Base-by-base conservation (phyloP, 768 basidiomycete genomes). In the Calocybe indica region DNA sequence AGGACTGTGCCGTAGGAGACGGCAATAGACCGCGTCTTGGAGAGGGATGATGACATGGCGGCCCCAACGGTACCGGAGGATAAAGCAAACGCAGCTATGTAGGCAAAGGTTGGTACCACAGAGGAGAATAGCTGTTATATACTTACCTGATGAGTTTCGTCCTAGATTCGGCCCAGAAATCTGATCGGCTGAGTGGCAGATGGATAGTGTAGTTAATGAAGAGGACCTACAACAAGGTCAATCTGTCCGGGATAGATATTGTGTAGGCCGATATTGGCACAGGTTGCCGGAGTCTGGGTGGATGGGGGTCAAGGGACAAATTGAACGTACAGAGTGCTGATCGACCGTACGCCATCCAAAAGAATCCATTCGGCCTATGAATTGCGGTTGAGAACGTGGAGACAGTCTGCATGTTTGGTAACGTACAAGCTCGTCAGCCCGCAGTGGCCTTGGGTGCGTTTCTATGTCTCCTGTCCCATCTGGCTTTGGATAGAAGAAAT, bases 61-160 rank as follows among this genome's bases (percentile, higher is more conserved):
- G 92, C 93, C 35, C 94, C 94, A 52, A 98, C 74, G 1, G 94
- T 97, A 2, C 94, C 94, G 29, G 90, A 93, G 1, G 92, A 92
- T 37, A 97, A 74, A 2, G 87, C 76, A 62, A 93, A 92, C 1
- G 92, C 92, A 34, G 90, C 88, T 83, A 47, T 37, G 43, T 51
- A 41, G 55, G 56, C 40, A 7, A 12, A 22, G 51, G 15, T 52
- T 51, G 43, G 50, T 36, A 47, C 37, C 2, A 55, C 29, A 15
- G 14, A 44, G 39, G 44, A 52, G 33, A 48, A 45, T 37, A 13
- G 15, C n/a, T 9, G 22, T 35, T 10, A 13, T 29, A 41, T 42
- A 63, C 77, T 45, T 55, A 85, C 89, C 71, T 50, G 89, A 90
- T 11, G 84, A 87, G 60, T 93, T 93, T 37, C 90, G 78, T 29